These are phyloP conservation scores for Carex kokanica DNA, from an alignment of 176 grass and related monocot species.

Conservation along the genomic window DNA sequence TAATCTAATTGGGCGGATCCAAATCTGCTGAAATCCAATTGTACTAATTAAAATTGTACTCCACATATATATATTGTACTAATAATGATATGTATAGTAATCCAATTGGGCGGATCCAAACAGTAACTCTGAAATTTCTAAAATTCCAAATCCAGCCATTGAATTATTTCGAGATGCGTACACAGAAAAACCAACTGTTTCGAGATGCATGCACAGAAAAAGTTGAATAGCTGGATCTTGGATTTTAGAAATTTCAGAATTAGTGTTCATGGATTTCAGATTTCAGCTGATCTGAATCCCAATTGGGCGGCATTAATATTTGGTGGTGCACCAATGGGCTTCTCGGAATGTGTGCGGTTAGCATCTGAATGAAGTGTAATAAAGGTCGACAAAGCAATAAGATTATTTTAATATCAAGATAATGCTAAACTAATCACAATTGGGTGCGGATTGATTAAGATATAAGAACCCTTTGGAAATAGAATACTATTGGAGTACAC, in stretches of 20 bases:
- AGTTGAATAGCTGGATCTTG: too few relatives aligned
- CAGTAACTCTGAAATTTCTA: too few relatives aligned
- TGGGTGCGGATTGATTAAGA: conserved; percentile 33
- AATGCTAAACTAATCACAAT: conserved; percentile 53
- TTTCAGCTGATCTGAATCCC: too few relatives aligned
- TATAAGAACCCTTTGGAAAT: conserved; percentile 19
- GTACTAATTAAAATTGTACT: not conserved
- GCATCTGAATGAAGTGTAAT: conserved; percentile 13
- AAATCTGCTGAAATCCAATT: too few relatives aligned
- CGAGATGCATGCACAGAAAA: too few relatives aligned
- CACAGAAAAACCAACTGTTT: too few relatives aligned
- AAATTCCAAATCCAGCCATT: too few relatives aligned
- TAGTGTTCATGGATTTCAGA: too few relatives aligned
- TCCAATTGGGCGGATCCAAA: too few relatives aligned
- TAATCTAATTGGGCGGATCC: too few relatives aligned
- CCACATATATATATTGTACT: not conserved
- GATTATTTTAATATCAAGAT: conserved; percentile 44
- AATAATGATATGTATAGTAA: not conserved
- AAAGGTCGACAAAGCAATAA: conserved; percentile 26
- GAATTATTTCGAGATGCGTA: too few relatives aligned
- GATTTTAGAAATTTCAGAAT: too few relatives aligned
- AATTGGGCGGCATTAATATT: not conserved
- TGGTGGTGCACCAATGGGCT: not conserved
- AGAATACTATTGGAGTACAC: conserved; percentile 15
- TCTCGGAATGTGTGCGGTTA: not conserved